These are phyloP conservation scores for Huntiella savannae DNA, from an alignment of 2,329 filamentous ascomycete species.

Conservation along the genomic window DNA sequence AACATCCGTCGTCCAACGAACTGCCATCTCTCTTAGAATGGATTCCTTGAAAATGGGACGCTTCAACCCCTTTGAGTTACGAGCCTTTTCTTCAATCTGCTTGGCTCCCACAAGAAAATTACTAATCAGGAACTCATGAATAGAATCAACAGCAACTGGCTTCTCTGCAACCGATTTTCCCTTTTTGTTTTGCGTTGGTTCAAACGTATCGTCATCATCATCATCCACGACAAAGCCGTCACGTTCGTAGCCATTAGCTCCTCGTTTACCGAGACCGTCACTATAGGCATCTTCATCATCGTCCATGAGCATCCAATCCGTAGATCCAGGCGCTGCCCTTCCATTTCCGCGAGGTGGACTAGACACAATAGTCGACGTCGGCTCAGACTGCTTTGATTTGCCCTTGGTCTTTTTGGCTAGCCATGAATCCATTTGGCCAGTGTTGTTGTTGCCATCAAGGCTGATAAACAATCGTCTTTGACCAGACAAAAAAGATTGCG, in stretches of 20 bases:
- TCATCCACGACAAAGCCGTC: slow-evolving; percentile 16
- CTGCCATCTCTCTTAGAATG: slow-evolving; percentile 54
- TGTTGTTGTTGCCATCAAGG: slow-evolving; percentile 18
- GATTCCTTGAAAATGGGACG: slow-evolving; percentile 47
- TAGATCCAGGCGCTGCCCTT: neutral
- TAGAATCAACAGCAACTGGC: slow-evolving; percentile 30
- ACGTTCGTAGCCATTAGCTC: neutral
- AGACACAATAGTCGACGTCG: slow-evolving; percentile 30
- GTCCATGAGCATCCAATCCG: slow-evolving; percentile 26
- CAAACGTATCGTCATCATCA: slow-evolving; percentile 27
- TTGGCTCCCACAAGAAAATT: slow-evolving; percentile 47
- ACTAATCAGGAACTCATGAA: slow-evolving; percentile 44
- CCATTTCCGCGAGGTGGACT: slow-evolving; percentile 25
- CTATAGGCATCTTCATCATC: slow-evolving; percentile 16
- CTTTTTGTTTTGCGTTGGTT: slow-evolving; percentile 16
- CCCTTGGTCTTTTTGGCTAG: slow-evolving; percentile 15
- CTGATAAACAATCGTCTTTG: slow-evolving; percentile 27
- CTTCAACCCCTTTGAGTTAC: slow-evolving; percentile 37
- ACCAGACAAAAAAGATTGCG: slow-evolving; percentile 25
- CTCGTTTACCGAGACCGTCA: slow-evolving; percentile 11
- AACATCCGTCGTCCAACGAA: slow-evolving; percentile 42
- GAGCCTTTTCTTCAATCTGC: slow-evolving; percentile 38
- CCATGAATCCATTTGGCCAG: slow-evolving; percentile 13
- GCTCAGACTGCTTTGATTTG: slow-evolving; percentile 21
- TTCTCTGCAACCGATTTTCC: neutral